Evolutionary conservation across 495 filamentous ascomycete species (phyloP), one percentile per base, ranked within the genome.

Genomic region (Penicillium samsonianum): DNA sequence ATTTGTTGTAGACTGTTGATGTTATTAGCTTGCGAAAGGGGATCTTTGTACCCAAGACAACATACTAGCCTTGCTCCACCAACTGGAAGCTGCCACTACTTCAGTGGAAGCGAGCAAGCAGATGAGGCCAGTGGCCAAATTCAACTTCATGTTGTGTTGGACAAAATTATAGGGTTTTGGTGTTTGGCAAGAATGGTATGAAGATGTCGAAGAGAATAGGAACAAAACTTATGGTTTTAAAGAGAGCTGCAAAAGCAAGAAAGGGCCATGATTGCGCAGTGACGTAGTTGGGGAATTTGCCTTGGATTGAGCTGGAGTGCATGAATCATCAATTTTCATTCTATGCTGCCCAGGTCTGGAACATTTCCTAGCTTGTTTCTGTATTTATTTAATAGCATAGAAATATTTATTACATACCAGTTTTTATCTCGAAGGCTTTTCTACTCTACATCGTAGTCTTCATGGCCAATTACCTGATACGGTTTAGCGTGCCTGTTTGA

Each of bases 1-100:
- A 98, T 70, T 93, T 97, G 78, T 97, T 96, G 82, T 98, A 98
- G 6, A 87, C 94, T 96, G 66, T 23, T 49, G 49, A 37, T 64
- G 31, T n/a, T 20, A 59, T 59, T 58, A 62, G 60, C 55, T 28
- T 28, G 22, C 35, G 20, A 33, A 16, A 22, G 22, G 35, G 7
- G 3, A 20, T 16, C 23, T 44, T 25, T 48, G 30, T 14, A 20
- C 6, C 10, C 3, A 22, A 25, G 11, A 22, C n/a, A 28, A 83
- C 87, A 49, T 73, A 93, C 91, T 87, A 71, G 90, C 82, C 75
- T 90, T 92, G 59, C 82, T 84, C 68, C 92, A 91, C 91, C 91
- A 94, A 65, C 71, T 86, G 63, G 83, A 87, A 47, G 83, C 90
- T 56, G 88, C 78, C 31, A 85, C 82, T 46, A 75, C 80, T 66